These are phyloP conservation scores for Bryum argenteum DNA, from an alignment of 225 moss, liverwort and hornwort genomes.

Conservation along the genomic window DNA sequence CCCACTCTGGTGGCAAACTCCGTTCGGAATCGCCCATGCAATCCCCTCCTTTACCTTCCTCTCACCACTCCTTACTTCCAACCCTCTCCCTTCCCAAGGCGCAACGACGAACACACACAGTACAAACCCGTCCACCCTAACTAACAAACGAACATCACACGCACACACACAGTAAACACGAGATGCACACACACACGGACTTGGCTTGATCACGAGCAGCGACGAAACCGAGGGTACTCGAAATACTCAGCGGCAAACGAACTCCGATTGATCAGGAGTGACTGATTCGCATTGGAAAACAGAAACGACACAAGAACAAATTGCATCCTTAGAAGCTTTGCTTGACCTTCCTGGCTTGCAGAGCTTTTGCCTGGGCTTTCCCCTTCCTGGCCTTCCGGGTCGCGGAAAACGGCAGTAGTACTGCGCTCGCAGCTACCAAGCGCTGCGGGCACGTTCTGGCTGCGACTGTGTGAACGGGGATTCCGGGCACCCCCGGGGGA, in stretches of 20 bases:
- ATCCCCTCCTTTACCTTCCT: constrained; percentile 32
- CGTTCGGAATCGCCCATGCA: constrained; percentile 84
- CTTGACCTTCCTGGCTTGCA: neutral
- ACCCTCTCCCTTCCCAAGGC: neutral
- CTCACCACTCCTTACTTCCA: constrained; percentile 13
- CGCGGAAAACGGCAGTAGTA: constrained; percentile 29
- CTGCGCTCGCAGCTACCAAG: neutral
- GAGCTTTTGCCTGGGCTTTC: neutral
- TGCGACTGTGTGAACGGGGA: neutral
- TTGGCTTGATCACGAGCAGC: constrained; percentile 12
- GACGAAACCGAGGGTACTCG: neutral
- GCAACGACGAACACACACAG: neutral
- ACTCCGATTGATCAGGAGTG: neutral
- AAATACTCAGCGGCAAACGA: neutral
- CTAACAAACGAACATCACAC: neutral
- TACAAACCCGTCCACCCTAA: constrained; percentile 1
- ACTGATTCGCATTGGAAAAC: neutral
- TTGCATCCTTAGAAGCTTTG: neutral
- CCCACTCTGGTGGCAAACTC: constrained; percentile 47
- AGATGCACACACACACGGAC: constrained; percentile 3
- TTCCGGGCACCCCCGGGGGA: neutral
- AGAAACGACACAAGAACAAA: neutral
- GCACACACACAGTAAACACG: neutral
- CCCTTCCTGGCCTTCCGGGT: constrained; percentile 13
- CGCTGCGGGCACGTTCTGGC: neutral